Conservation (phyloP, 805 yeast genomes). For the Suhomyces prunicola region DNA sequence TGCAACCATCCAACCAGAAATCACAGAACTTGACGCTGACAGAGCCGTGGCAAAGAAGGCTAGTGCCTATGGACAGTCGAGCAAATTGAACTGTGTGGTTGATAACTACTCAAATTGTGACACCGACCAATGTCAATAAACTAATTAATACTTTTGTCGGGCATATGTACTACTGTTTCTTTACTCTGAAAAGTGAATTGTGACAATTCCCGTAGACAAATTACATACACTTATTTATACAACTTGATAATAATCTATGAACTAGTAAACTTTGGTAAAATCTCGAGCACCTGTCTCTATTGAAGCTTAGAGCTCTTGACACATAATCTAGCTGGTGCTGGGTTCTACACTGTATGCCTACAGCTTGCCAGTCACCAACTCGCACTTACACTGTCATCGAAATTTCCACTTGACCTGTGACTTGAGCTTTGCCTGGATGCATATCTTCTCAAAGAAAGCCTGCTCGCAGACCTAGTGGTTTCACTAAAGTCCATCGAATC, state of each 20-base stretch:
- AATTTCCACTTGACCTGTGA: neutral
- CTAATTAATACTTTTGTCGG: neutral
- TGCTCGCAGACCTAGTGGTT: neutral
- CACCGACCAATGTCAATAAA: constrained; percentile 20
- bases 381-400: neutral
- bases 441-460: neutral
- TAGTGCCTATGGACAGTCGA: constrained; percentile 31
- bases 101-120: constrained; percentile 33
- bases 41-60: constrained; percentile 5
- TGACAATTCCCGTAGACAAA: neutral
- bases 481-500: neutral
- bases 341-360: too few species aligned
- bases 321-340: too few species aligned
- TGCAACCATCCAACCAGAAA: constrained; percentile 94
- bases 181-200: neutral
- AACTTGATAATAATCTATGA: neutral
- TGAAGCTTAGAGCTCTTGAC: neutral
- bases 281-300: neutral
- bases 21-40: constrained; percentile 32
- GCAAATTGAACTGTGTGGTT: constrained; percentile 24
- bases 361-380: neutral
- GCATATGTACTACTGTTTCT: neutral
- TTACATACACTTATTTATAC: neutral
- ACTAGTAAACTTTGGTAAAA: neutral
- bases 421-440: neutral